These are phyloP conservation scores for Rhododendron williamsianum DNA, from an alignment of 148 eudicot species.

Conservation along the genomic window DNA sequence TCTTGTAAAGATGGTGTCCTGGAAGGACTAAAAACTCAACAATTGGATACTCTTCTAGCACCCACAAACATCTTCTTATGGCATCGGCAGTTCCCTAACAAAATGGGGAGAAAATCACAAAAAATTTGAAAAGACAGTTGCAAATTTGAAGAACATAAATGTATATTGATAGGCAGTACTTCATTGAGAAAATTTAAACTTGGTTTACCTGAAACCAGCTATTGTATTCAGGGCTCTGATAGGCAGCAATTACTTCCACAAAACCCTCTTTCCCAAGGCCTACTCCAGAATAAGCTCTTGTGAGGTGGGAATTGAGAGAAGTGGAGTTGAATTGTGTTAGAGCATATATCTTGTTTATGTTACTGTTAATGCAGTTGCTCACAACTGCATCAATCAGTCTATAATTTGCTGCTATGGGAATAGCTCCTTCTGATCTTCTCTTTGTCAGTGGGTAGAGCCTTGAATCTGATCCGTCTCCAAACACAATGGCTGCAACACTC, in stretches of 20 bases:
- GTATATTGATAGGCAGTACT: neutral
- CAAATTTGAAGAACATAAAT: neutral
- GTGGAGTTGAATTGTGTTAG: slow-evolving; percentile 63
- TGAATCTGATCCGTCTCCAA: slow-evolving; percentile 61
- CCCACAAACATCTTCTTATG: slow-evolving; percentile 62
- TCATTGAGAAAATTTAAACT: neutral
- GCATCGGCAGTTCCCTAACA: slow-evolving; percentile 85
- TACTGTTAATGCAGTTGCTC: slow-evolving; percentile 84
- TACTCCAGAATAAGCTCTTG: slow-evolving; percentile 54
- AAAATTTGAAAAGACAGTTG: neutral
- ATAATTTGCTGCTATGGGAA: slow-evolving; percentile 70
- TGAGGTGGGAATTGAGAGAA: slow-evolving; percentile 76
- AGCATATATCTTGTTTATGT: slow-evolving; percentile 67
- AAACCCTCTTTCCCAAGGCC: slow-evolving; percentile 53
- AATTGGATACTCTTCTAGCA: slow-evolving; percentile 48
- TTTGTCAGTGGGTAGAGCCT: slow-evolving; percentile 63
- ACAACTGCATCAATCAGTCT: slow-evolving; percentile 73
- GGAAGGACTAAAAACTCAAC: slow-evolving; percentile 69
- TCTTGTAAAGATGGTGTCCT: slow-evolving; percentile 73
- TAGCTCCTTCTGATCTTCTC: slow-evolving; percentile 68
- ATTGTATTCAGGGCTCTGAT: slow-evolving; percentile 57
- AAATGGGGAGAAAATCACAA: neutral
- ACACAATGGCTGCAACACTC: slow-evolving; percentile 77
- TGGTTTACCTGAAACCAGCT: slow-evolving; percentile 68
- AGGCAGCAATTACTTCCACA: slow-evolving; percentile 78